A percentile compares a stretch with the other conserved stretches of the same genome.
Conservation (phyloP, 2,329 filamentous ascomycete genomes). For the Verticillium isaacii region DNA sequence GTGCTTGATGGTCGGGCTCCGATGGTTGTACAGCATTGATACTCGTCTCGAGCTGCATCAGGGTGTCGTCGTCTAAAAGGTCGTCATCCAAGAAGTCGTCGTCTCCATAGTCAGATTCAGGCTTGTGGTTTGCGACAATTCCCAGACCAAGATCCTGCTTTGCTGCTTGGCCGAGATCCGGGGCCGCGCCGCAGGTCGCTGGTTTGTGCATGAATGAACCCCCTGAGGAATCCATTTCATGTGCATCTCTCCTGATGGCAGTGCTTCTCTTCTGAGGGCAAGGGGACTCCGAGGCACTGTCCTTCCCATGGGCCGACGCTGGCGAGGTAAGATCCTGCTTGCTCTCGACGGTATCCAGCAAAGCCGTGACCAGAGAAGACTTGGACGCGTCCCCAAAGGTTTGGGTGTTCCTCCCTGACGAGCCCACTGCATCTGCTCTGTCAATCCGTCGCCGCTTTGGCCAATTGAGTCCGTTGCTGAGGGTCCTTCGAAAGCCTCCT, state of each 20-base stretch:
- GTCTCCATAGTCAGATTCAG: conserved; percentile 47
- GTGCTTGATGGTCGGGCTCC: not conserved
- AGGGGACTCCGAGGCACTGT: conserved; percentile 28
- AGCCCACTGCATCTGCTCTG: conserved; percentile 28
- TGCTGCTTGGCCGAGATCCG: not conserved
- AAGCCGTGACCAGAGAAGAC: conserved; percentile 52
- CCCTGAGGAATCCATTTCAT: not conserved
- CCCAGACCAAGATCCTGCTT: not conserved
- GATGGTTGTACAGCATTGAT: conserved; percentile 23
- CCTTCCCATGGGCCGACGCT: not conserved
- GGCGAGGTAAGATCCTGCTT: conserved; percentile 29
- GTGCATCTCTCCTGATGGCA: conserved; percentile 1
- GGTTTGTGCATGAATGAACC: not conserved
- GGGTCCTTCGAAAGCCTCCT: conserved; percentile 54
- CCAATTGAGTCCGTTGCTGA: conserved; percentile 67
- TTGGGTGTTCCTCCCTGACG: conserved; percentile 14
- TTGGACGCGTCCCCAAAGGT: conserved; percentile 44
- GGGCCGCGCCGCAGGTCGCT: not conserved
- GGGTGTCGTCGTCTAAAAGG: conserved; percentile 50
- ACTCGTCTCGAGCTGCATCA: conserved; percentile 49
- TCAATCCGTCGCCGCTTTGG: conserved; percentile 64
- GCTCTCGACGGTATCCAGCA: conserved; percentile 63
- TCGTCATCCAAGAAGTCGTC: conserved; percentile 53
- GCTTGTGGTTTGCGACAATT: conserved; percentile 1
- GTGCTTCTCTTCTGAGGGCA: conserved; percentile 34